phyloP scores from a whole-genome alignment of 257 asterid species.

The Nemophila menziesii region DNA sequence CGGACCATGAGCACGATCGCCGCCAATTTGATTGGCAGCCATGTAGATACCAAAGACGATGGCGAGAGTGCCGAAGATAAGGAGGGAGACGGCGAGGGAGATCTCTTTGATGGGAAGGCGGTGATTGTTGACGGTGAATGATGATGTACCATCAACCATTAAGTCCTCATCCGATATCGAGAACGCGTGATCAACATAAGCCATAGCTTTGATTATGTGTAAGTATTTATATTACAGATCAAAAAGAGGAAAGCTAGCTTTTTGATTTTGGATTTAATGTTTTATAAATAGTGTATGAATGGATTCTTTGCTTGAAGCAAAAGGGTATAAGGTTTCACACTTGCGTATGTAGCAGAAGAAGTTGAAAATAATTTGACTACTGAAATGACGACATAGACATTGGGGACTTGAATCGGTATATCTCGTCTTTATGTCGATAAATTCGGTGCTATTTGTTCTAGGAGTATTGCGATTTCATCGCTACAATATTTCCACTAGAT shows the following conservation, averaged over 20 bases:
- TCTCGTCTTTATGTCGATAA: no score
- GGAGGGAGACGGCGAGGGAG: constrained; percentile 79
- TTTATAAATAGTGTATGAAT: background rate
- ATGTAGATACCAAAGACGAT: constrained; percentile 60
- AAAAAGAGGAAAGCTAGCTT: no score
- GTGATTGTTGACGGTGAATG: constrained; percentile 48
- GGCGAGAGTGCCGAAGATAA: constrained; percentile 72
- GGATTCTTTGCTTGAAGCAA: constrained; percentile 14
- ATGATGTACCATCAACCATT: constrained; percentile 78
- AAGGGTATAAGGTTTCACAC: constrained; percentile 16
- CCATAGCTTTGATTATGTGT: constrained; percentile 40
- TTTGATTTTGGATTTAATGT: background rate
- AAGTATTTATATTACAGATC: no score
- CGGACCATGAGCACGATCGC: constrained; percentile 92
- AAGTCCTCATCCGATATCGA: constrained; percentile 96
- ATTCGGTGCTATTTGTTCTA: no score
- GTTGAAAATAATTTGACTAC: no score
- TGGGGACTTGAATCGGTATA: no score
- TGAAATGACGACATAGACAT: no score
- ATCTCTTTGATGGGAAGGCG: constrained; percentile 94
- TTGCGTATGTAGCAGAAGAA: no score
- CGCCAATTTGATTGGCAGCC: constrained; percentile 84
- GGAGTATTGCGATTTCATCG: no score
- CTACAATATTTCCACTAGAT: no score
- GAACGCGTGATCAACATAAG: constrained; percentile 94